Evolutionary conservation across 805 yeast species (phyloP).

Genomic region (Pichia occidentalis): DNA sequence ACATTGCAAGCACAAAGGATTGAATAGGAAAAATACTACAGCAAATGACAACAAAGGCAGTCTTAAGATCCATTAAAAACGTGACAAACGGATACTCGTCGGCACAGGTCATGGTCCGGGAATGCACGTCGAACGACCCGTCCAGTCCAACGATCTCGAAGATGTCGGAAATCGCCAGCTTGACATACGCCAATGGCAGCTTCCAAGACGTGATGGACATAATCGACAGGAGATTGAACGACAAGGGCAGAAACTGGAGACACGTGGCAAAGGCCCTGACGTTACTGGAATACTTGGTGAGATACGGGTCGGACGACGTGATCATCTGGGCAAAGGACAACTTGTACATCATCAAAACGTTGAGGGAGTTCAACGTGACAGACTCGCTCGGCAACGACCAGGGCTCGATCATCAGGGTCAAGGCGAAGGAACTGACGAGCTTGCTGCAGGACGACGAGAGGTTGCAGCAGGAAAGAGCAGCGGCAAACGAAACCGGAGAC

Average conservation of each 20-base stretch:
- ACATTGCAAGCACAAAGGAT: too few relatives aligned
- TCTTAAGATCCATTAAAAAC: slow-evolving; percentile 81
- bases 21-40: too few relatives aligned
- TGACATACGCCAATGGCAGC: slow-evolving; percentile 65
- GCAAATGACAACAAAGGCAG: slow-evolving; percentile 22
- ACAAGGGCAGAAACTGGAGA: slow-evolving; percentile 95
- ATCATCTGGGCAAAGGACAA: slow-evolving; percentile 91
- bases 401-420: slow-evolving; percentile 81
- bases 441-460: slow-evolving; percentile 77
- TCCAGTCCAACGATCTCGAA: slow-evolving; percentile 75
- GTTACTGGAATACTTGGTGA: slow-evolving; percentile 79
- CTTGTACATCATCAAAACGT: slow-evolving; percentile 77
- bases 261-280: slow-evolving; percentile 90
- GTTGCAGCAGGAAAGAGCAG: slow-evolving; percentile 59
- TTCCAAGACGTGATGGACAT: slow-evolving; percentile 90
- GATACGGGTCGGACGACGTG: slow-evolving; percentile 81
- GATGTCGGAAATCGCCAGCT: slow-evolving; percentile 76
- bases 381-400: slow-evolving; percentile 80
- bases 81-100: slow-evolving; percentile 84
- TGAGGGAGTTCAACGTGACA: slow-evolving; percentile 78
- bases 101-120: slow-evolving; percentile 82
- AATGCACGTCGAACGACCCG: slow-evolving; percentile 85
- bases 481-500: slow-evolving; percentile 21
- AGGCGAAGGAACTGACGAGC: slow-evolving; percentile 83
- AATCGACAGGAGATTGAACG: slow-evolving; percentile 85